Evolutionary conservation across 352 stramenopile species (phyloP).

Genomic region (Pythium pectinolyticum): DNA sequence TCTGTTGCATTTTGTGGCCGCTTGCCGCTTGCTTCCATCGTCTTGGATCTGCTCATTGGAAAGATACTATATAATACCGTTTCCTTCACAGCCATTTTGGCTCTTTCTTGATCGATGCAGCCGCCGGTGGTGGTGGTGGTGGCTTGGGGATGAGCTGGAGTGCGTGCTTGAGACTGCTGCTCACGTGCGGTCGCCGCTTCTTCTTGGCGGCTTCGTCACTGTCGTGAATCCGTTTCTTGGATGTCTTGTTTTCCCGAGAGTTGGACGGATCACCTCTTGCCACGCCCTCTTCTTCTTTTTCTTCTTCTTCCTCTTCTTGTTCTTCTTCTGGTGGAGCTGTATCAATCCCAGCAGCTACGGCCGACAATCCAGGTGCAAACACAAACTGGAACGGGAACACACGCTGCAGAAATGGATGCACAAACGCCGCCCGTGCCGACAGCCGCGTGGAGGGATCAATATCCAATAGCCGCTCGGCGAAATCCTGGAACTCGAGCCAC

Average conservation of each 20-base stretch:
- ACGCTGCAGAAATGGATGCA: constrained; percentile 69
- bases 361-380: constrained; percentile 31
- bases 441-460: constrained; percentile 46
- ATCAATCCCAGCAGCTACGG: neutral
- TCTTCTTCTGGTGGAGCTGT: constrained; percentile 10
- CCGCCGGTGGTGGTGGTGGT: too few relatives aligned
- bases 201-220: neutral
- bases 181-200: constrained; percentile 16
- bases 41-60: too few relatives aligned
- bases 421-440: constrained; percentile 48
- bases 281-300: constrained; percentile 11
- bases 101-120: constrained; percentile 15
- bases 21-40: too few relatives aligned
- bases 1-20: too few relatives aligned
- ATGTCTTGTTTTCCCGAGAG: neutral
- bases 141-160: constrained; percentile 23
- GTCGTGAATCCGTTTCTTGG: neutral
- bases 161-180: constrained; percentile 19
- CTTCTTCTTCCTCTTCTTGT: constrained; percentile 3
- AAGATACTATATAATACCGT: too few relatives aligned
- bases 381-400: constrained; percentile 69
- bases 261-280: neutral
- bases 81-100: neutral
- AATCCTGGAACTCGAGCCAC: constrained; percentile 44
- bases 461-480: constrained; percentile 54